A percentile compares a stretch with the other conserved stretches of the same genome.
Conservation (phyloP, 371 early-diverging fungal species). For the Quaeritorhiza haematococci region DNA sequence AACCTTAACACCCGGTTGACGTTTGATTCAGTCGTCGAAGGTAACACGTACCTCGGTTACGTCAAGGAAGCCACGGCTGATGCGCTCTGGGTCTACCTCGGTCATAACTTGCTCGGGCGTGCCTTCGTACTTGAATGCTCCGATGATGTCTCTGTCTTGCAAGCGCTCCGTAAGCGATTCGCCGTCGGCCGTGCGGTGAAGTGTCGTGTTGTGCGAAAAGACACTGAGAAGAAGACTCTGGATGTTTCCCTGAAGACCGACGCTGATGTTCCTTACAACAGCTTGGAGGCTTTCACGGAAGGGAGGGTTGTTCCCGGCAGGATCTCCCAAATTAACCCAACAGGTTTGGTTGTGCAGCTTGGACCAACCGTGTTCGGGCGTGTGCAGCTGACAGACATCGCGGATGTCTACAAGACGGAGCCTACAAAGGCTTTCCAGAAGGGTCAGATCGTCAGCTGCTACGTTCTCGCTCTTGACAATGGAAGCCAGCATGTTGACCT, state of each 20-base stretch:
- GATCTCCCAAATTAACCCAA: slow-evolving; percentile 40
- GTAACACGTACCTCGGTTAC: slow-evolving; percentile 53
- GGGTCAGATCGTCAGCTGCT: slow-evolving; percentile 47
- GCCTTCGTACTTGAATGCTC: slow-evolving; percentile 37
- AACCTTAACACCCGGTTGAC: too few relatives aligned
- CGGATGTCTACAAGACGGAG: slow-evolving; percentile 47
- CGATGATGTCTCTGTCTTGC: slow-evolving; percentile 22
- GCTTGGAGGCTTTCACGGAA: slow-evolving; percentile 36
- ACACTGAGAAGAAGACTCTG: slow-evolving; percentile 38
- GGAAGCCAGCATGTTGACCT: slow-evolving; percentile 54
- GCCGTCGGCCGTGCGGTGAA: slow-evolving; percentile 52
- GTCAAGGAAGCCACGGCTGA: slow-evolving; percentile 45
- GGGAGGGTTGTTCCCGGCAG: slow-evolving; percentile 51
- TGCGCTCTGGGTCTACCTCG: slow-evolving; percentile 42
- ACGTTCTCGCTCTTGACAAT: slow-evolving; percentile 45
- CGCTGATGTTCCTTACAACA: slow-evolving; percentile 21
- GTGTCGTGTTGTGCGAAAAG: slow-evolving; percentile 44
- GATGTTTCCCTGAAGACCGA: slow-evolving; percentile 25
- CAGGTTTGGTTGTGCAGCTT: slow-evolving; percentile 50
- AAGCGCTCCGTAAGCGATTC: slow-evolving; percentile 27
- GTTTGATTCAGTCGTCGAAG: too few relatives aligned
- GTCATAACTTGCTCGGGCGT: slow-evolving; percentile 37
- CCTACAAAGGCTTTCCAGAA: slow-evolving; percentile 41
- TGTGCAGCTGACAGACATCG: slow-evolving; percentile 58
- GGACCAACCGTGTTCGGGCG: slow-evolving; percentile 50